Evolutionary conservation across 2,329 filamentous ascomycete genomes (phyloP), one percentile per base, ranked within the genome.

Genomic region (Fragosphaeria purpurea): DNA sequence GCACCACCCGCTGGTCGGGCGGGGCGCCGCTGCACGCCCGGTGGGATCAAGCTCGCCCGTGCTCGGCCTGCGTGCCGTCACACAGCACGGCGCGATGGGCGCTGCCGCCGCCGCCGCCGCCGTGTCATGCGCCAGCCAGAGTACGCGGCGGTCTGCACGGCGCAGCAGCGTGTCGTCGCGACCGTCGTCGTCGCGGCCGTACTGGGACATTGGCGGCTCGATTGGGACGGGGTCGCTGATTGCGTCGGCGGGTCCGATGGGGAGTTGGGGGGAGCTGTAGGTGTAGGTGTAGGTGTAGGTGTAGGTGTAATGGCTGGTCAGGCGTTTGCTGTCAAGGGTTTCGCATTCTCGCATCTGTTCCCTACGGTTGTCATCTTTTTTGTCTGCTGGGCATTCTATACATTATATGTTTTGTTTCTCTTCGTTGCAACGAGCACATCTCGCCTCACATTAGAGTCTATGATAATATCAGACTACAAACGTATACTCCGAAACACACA

Each of bases 171-270:
- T 80, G 34, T 90, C 86, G 41, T 88, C 84, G 48, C 71, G 88
- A 51, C 87, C 93, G 37, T 90, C 86, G 43, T 90, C 86, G 43
- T 87, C 83, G 44, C 73, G 88, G 48, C 88, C 95, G 63, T 96
- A 94, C 65, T 96, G 90, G 90, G 90, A 95, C 64, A 80, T 95
- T 57, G 88, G 88, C 32, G 86, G 82, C 6, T 89, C 82, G 59
- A 77, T 88, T 31, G 86, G 86, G 2, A 90, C 86, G 50, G 85
- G 85, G 4, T 86, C 83, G 56, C 73, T 83, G 55, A 79, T 86
- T 63, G 80, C 79, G 2, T 76, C 78, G 45, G 79, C 77, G 40
- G 83, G 82, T 1, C 79, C 77, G 7, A 80, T 86, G 73, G 86
- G 86, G 12, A 83, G 79, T 58, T 93, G 87, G 87, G 86, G 86